phyloP scores from a whole-genome alignment of 2,329 filamentous ascomycete genomes.

The Diaporthe helianthi region DNA sequence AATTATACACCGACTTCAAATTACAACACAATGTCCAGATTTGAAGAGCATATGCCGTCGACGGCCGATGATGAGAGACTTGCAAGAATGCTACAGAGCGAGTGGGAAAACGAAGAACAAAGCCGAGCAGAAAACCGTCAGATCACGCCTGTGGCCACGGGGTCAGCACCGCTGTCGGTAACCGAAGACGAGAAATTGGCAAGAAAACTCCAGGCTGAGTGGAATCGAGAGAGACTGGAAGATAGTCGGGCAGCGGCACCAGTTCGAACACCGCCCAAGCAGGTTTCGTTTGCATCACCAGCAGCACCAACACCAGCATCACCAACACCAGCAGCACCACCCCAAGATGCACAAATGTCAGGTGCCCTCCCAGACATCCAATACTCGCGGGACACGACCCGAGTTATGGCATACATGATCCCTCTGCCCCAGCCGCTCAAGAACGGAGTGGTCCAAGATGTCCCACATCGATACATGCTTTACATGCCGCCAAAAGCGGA shows the following conservation, averaged over 20 bases:
- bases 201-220: background rate
- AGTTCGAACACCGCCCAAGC: background rate
- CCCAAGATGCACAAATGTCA: background rate
- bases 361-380: background rate
- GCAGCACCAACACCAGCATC: too few relatives aligned
- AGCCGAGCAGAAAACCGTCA: background rate
- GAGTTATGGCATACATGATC: conserved; percentile 25
- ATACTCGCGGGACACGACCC: background rate
- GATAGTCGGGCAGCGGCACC: background rate
- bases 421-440: conserved; percentile 1
- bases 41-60: conserved; percentile 9
- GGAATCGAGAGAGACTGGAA: background rate
- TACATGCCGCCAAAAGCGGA: conserved; percentile 21
- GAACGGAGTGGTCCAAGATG: background rate
- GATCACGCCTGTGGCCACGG: background rate
- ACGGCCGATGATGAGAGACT: conserved; percentile 15
- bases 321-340: background rate
- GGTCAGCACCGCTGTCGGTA: background rate
- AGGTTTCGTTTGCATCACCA: background rate
- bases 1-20: background rate
- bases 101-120: conserved; percentile 4
- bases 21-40: background rate
- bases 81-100: conserved; percentile 3
- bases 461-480: conserved; percentile 23
- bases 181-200: background rate